phyloP scores from a whole-genome alignment of 2,329 filamentous ascomycete species.

The Cadophora sp. region DNA sequence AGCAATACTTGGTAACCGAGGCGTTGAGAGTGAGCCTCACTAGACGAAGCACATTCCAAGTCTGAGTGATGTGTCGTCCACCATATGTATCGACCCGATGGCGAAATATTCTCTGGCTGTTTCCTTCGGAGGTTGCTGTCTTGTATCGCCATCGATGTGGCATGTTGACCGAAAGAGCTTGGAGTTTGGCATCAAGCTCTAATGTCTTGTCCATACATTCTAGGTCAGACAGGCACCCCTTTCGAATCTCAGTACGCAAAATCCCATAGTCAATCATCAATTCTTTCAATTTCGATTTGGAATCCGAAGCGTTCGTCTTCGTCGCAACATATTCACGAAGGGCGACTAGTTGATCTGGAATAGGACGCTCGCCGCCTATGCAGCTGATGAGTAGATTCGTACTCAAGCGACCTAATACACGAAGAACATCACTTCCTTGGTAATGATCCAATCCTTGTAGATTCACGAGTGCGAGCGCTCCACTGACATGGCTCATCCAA shows the following conservation, averaged over 20 bases:
- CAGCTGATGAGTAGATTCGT: not conserved
- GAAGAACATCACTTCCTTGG: not conserved
- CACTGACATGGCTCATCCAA: conserved; percentile 30
- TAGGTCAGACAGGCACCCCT: no score
- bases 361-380: not conserved
- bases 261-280: not conserved
- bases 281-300: not conserved
- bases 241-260: not conserved
- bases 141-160: no score
- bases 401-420: not conserved
- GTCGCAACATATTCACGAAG: not conserved
- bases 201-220: no score
- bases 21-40: no score
- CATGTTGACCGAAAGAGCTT: no score
- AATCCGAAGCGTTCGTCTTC: not conserved
- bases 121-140: no score
- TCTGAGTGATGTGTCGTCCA: no score
- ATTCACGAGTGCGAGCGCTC: conserved; percentile 33
- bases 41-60: no score
- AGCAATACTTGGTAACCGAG: no score
- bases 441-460: not conserved
- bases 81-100: no score
- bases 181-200: no score
- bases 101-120: no score
- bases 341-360: not conserved